These are phyloP conservation scores for Microdochium paspali DNA, from an alignment of 2,329 filamentous ascomycete genomes.

Conservation along the genomic window DNA sequence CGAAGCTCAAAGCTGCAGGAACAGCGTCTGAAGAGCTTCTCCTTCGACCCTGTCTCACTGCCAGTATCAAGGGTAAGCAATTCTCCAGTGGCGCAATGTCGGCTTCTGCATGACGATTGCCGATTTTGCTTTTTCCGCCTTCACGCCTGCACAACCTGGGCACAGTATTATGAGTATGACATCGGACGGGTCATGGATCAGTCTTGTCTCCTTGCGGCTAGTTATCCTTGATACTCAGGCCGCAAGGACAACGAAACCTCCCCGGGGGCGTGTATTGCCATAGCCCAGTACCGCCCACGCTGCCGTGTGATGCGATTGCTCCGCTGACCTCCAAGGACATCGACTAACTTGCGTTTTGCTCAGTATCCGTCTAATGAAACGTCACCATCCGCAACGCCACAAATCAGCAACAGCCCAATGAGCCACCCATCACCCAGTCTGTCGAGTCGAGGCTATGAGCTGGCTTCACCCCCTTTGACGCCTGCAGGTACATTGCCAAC, in stretches of 20 bases:
- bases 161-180: no score
- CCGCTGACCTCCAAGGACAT: neutral
- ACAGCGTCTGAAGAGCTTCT: slow-evolving; percentile 73
- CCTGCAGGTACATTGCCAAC: slow-evolving; percentile 61
- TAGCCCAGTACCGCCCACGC: no score
- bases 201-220: no score
- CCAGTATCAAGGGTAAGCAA: slow-evolving; percentile 64
- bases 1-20: slow-evolving; percentile 72
- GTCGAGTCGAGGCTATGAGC: slow-evolving; percentile 57
- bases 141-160: no score
- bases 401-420: slow-evolving; percentile 56
- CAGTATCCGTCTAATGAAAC: slow-evolving; percentile 54
- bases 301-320: slow-evolving; percentile 2
- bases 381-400: slow-evolving; percentile 49
- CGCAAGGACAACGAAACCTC: no score
- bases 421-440: slow-evolving; percentile 55
- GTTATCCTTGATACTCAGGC: no score
- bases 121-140: neutral
- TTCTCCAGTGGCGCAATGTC: neutral
- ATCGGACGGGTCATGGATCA: no score
- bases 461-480: slow-evolving; percentile 84
- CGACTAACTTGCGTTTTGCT: neutral
- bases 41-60: slow-evolving; percentile 84
- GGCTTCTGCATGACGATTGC: neutral
- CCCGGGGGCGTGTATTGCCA: no score